Evolutionary conservation across 805 yeast species (phyloP).

Genomic region (Phaffomyces opuntiae): DNA sequence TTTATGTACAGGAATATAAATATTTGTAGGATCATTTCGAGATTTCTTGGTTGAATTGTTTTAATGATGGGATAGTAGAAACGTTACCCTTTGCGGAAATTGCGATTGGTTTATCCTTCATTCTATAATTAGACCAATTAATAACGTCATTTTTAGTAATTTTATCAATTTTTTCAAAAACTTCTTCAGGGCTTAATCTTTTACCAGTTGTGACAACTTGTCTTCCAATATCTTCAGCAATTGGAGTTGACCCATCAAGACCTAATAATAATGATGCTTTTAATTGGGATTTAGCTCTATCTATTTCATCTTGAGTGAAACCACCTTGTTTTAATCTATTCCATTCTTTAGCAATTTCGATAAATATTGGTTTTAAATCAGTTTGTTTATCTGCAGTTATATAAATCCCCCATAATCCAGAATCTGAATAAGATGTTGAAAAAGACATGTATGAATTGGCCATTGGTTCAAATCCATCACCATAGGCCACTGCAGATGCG

Average conservation of each 20-base stretch:
- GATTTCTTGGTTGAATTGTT: slow-evolving; percentile 43
- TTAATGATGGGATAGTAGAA: slow-evolving; percentile 59
- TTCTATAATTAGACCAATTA: slow-evolving; percentile 80
- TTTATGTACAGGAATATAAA: not conserved
- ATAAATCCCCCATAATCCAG: slow-evolving; percentile 97
- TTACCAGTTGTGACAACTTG: slow-evolving; percentile 92
- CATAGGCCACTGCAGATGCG: slow-evolving; percentile 54
- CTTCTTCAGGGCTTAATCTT: slow-evolving; percentile 40
- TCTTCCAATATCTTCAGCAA: slow-evolving; percentile 97
- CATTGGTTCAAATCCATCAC: slow-evolving; percentile 51
- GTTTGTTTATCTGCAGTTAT: slow-evolving; percentile 67
- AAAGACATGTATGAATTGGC: slow-evolving; percentile 96
- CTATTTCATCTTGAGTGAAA: slow-evolving; percentile 78
- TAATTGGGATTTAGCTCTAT: slow-evolving; percentile 88
- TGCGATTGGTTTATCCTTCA: slow-evolving; percentile 75
- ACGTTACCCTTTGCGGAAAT: slow-evolving; percentile 89
- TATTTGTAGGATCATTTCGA: slow-evolving; percentile 4
- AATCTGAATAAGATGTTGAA: slow-evolving; percentile 94
- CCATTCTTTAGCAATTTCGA: slow-evolving; percentile 84
- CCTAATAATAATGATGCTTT: slow-evolving; percentile 87
- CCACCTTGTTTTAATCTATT: slow-evolving; percentile 72
- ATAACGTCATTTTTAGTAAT: slow-evolving; percentile 76
- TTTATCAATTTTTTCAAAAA: slow-evolving; percentile 57
- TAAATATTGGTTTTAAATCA: slow-evolving; percentile 58
- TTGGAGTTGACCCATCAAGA: slow-evolving; percentile 90